Percentiles rank a stretch among this genome's conserved stretches.
phyloP scores from a whole-genome alignment of 2,329 filamentous ascomycete genomes.

The Aspergillus brasiliensis region DNA sequence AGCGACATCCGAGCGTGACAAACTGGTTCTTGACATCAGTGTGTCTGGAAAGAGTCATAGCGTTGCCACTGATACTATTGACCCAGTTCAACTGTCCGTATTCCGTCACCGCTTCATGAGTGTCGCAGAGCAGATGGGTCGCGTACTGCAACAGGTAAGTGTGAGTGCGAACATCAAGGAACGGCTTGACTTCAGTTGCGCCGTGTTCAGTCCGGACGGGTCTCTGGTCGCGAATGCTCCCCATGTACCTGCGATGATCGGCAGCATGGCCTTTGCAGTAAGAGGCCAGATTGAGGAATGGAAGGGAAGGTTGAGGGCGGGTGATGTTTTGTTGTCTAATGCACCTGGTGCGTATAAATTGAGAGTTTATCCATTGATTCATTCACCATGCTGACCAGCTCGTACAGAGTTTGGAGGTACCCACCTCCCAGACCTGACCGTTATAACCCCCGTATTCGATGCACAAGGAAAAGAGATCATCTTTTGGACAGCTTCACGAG shows the following conservation, averaged over 20 bases:
- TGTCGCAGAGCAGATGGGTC: slow-evolving; percentile 82
- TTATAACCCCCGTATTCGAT: slow-evolving; percentile 48
- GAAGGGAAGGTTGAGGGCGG: slow-evolving; percentile 69
- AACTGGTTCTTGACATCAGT: slow-evolving; percentile 43
- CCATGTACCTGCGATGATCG: slow-evolving; percentile 76
- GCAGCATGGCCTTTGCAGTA: slow-evolving; percentile 78
- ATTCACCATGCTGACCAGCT: not conserved
- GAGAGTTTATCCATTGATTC: no score
- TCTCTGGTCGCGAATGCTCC: slow-evolving; percentile 64
- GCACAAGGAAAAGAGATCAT: not conserved
- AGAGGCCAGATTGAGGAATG: slow-evolving; percentile 71
- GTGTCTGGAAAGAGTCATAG: not conserved
- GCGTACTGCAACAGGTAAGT: slow-evolving; percentile 74
- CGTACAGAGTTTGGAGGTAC: slow-evolving; percentile 61
- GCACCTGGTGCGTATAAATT: slow-evolving; percentile 65
- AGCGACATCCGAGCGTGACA: slow-evolving; percentile 40
- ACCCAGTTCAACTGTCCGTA: slow-evolving; percentile 76
- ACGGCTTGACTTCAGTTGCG: slow-evolving; percentile 80
- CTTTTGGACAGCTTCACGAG: not conserved
- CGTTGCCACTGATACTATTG: slow-evolving; percentile 43
- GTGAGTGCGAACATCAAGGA: slow-evolving; percentile 79
- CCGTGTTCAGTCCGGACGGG: slow-evolving; percentile 68
- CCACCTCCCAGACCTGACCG: slow-evolving; percentile 75
- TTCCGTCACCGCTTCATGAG: slow-evolving; percentile 84
- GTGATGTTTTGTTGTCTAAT: slow-evolving; percentile 67